These are phyloP conservation scores for Stephania cephalantha DNA, from an alignment of 164 flowering plant genomes.

Conservation along the genomic window DNA sequence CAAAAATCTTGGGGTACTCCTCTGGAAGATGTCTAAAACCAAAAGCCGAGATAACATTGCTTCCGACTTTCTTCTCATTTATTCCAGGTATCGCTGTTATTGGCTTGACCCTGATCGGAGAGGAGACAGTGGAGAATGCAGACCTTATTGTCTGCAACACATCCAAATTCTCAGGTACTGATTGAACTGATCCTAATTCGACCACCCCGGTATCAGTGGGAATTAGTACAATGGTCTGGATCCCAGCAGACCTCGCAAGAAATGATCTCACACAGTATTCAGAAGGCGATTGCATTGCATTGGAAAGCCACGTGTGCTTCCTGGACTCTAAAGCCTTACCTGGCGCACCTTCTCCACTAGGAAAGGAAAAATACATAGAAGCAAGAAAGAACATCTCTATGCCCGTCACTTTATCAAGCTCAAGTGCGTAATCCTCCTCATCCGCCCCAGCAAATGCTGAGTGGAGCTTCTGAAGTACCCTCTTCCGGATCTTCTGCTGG, in stretches of 20 bases:
- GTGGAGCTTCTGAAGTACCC: constrained; percentile 77
- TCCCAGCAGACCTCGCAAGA: constrained; percentile 75
- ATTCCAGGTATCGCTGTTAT: constrained; percentile 15
- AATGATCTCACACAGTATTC: constrained; percentile 80
- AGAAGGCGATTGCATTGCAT: constrained; percentile 37
- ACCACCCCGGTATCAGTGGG: constrained; percentile 85
- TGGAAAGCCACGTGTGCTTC: constrained; percentile 62
- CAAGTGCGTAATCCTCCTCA: constrained; percentile 72
- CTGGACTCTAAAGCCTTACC: constrained; percentile 68
- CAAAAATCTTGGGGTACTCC: constrained; percentile 59
- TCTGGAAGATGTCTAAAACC: constrained; percentile 31
- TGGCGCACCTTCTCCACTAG: constrained; percentile 80
- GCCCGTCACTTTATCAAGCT: constrained; percentile 77
- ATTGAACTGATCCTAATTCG: constrained; percentile 81
- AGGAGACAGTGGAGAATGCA: constrained; percentile 36
- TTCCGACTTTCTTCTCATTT: constrained; percentile 40
- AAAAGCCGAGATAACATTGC: constrained; percentile 18
- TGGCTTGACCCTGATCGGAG: constrained; percentile 25
- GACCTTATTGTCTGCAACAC: constrained; percentile 47
- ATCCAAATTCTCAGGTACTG: constrained; percentile 56
- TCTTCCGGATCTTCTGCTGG: constrained; percentile 78
- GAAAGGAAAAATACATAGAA: constrained; percentile 95
- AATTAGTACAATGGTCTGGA: constrained; percentile 74
- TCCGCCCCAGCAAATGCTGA: constrained; percentile 70
- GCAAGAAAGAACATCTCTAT: constrained; percentile 92